phyloP scores from a whole-genome alignment of 495 filamentous ascomycete species.

The Hyaloscypha bicolor region DNA sequence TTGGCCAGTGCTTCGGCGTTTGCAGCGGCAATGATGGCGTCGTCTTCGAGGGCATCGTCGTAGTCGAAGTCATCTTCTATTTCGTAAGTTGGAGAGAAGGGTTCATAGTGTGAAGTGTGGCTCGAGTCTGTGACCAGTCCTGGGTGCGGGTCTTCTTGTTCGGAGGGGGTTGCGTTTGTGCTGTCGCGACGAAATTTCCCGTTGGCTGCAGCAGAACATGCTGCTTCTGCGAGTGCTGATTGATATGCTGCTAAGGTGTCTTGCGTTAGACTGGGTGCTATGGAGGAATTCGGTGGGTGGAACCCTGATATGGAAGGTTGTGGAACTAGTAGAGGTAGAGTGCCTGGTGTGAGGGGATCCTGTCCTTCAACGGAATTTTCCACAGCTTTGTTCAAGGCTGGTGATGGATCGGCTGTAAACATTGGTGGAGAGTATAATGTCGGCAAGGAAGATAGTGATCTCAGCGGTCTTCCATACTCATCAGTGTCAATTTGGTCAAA shows the following conservation, averaged over 20 bases:
- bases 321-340: not conserved
- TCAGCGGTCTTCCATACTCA: conserved; percentile 54
- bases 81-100: conserved; percentile 34
- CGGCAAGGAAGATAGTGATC: conserved; percentile 46
- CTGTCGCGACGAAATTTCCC: conserved; percentile 64
- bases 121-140: conserved; percentile 39
- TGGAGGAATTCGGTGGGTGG: not conserved
- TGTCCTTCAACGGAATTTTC: not conserved
- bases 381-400: conserved; percentile 18
- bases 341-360: not conserved
- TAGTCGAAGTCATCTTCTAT: conserved; percentile 51
- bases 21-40: conserved; percentile 89
- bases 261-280: conserved; percentile 36
- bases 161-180: conserved; percentile 30
- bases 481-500: conserved; percentile 71
- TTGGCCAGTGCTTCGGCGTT: conserved; percentile 92
- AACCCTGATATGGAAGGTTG: conserved; percentile 13
- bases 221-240: conserved; percentile 77
- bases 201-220: conserved; percentile 69
- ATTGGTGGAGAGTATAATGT: conserved; percentile 31
- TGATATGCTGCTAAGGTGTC: conserved; percentile 74
- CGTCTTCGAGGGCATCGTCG: conserved; percentile 73
- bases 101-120: conserved; percentile 38
- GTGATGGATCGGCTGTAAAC: conserved; percentile 15
- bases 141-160: conserved; percentile 35